phyloP scores from a whole-genome alignment of 345 rosid genomes.

The Salix exigua region DNA sequence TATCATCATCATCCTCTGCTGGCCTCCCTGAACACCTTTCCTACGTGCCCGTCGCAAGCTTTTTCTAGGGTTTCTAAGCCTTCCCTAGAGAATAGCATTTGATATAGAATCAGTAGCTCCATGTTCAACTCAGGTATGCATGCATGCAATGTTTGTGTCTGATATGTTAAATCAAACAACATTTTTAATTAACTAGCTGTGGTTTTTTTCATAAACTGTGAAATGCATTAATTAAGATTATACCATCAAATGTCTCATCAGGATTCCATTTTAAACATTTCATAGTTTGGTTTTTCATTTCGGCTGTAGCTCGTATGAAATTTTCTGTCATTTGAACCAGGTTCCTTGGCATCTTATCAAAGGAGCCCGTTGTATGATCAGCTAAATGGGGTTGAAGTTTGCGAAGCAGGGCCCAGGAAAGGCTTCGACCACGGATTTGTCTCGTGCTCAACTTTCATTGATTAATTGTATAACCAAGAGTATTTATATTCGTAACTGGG shows the following conservation, averaged over 20 bases:
- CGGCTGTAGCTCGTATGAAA: not conserved
- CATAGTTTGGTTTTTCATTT: not conserved
- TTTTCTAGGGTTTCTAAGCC: conserved; percentile 35
- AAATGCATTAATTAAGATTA: too few relatives aligned
- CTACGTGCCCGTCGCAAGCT: conserved; percentile 1
- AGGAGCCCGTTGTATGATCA: not conserved
- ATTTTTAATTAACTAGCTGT: not conserved
- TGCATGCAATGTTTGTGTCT: not conserved
- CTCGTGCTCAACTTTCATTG: conserved; percentile 31
- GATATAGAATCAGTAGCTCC: conserved; percentile 31
- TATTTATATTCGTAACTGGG: conserved; percentile 69
- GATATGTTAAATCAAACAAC: not conserved
- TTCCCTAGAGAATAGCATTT: conserved; percentile 28
- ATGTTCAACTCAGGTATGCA: conserved; percentile 36
- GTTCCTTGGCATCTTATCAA: too few relatives aligned
- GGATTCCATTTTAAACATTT: not conserved
- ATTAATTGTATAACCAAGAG: conserved; percentile 50
- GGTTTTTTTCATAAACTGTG: not conserved
- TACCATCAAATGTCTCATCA: not conserved
- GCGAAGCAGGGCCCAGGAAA: conserved; percentile 41
- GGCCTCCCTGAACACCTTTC: conserved; percentile 24
- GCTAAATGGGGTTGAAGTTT: conserved; percentile 66
- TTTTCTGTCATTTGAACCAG: conserved; percentile 1
- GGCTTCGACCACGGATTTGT: conserved; percentile 20
- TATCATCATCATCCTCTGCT: conserved; percentile 15